Conservation (phyloP, 768 basidiomycete genomes). For the Mycena maculata region DNA sequence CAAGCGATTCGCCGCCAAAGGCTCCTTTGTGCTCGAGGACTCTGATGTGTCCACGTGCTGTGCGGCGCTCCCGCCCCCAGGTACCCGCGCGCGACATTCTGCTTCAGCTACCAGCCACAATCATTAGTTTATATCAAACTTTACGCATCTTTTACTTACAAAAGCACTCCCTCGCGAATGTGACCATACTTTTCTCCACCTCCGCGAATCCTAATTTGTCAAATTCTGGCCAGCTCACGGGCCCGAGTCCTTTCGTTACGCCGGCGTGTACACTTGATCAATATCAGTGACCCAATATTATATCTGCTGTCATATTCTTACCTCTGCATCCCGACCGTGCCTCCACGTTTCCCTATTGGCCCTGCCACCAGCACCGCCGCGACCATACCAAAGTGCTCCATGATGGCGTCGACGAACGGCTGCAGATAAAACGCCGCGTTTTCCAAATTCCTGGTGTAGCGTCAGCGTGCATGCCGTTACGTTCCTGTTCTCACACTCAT, state of each 20-base stretch:
- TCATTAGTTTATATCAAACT: too few relatives aligned
- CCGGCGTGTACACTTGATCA: conserved; percentile 16
- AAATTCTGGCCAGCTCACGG: not conserved
- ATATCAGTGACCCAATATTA: not conserved
- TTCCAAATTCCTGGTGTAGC: not conserved
- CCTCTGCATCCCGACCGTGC: not conserved
- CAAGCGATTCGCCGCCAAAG: not conserved
- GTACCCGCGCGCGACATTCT: not conserved
- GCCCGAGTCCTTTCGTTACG: not conserved
- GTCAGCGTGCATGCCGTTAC: too few relatives aligned
- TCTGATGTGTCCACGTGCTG: too few relatives aligned
- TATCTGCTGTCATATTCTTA: not conserved
- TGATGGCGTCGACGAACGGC: conserved; percentile 11
- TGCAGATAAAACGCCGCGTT: conserved; percentile 10
- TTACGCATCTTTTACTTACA: too few relatives aligned
- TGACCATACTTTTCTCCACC: not conserved
- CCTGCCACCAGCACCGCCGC: not conserved
- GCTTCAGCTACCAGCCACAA: not conserved
- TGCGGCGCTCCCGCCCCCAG: too few relatives aligned
- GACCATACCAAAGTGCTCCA: conserved; percentile 6
- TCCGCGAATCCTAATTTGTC: not conserved
- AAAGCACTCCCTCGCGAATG: conserved; percentile 7
- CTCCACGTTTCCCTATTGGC: not conserved
- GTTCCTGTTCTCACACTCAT: not conserved
- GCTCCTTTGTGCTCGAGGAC: not conserved